phyloP scores from a whole-genome alignment of 148 eudicot genomes.

The Camellia granthamiana region DNA sequence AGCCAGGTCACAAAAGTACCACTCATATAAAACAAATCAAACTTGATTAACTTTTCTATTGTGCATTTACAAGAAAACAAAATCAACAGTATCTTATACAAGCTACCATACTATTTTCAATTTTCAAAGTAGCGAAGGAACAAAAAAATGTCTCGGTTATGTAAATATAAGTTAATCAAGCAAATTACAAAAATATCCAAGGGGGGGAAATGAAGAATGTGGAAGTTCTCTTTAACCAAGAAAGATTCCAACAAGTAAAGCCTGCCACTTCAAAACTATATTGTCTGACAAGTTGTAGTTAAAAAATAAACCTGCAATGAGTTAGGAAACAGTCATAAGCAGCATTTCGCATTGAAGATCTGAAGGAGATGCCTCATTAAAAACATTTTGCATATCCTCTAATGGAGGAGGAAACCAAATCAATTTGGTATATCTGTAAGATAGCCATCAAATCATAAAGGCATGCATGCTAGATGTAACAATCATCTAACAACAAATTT shows the following conservation, averaged over 20 bases:
- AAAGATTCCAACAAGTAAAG: background rate
- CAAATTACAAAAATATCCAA: background rate
- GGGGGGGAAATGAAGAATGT: background rate
- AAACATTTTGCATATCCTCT: background rate
- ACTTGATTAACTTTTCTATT: background rate
- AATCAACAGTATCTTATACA: slow-evolving; percentile 6
- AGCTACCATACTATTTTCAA: background rate
- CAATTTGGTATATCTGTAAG: background rate
- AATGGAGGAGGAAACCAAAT: background rate
- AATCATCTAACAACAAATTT: background rate
- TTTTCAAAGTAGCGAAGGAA: background rate
- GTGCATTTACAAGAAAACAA: background rate
- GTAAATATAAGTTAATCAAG: background rate
- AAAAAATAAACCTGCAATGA: background rate
- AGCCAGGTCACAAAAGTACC: background rate
- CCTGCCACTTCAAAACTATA: slow-evolving; percentile 2
- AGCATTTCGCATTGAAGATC: background rate
- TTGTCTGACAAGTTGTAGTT: background rate
- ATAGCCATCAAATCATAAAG: background rate
- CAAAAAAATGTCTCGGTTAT: background rate
- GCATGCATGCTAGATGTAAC: background rate
- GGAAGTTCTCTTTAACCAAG: background rate
- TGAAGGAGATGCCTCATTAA: background rate
- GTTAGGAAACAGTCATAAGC: background rate
- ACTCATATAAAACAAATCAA: background rate